phyloP scores from a whole-genome alignment of 768 basidiomycete genomes.

The Melanogaster broomeanus region DNA sequence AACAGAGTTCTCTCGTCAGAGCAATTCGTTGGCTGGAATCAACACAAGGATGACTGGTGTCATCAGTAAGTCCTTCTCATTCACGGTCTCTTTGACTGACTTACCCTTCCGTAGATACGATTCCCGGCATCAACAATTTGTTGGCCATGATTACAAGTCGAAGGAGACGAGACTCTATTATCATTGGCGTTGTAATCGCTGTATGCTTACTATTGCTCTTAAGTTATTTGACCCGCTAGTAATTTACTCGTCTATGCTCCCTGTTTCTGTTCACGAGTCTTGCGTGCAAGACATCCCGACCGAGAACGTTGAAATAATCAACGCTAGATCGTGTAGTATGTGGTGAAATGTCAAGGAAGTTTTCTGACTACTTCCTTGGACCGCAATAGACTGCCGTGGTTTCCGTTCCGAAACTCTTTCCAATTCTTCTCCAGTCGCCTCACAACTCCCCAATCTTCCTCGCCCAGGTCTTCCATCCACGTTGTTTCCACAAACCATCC shows the following conservation, averaged over 20 bases:
- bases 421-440: slow-evolving; percentile 72
- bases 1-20: slow-evolving; percentile 86
- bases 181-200: slow-evolving; percentile 88
- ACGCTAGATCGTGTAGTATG: not conserved
- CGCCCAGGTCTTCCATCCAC: slow-evolving; percentile 44
- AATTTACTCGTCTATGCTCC: not conserved
- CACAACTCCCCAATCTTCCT: slow-evolving; percentile 61
- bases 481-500: slow-evolving; percentile 73
- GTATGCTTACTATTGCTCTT: slow-evolving; percentile 68
- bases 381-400: slow-evolving; percentile 32
- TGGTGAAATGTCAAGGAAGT: not conserved
- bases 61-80: slow-evolving; percentile 54
- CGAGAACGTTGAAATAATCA: too few relatives aligned
- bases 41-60: slow-evolving; percentile 84
- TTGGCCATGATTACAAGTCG: slow-evolving; percentile 92
- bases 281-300: not conserved
- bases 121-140: slow-evolving; percentile 94
- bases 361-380: not conserved
- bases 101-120: slow-evolving; percentile 54
- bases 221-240: slow-evolving; percentile 44
- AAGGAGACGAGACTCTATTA: slow-evolving; percentile 85
- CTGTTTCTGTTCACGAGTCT: slow-evolving; percentile 1
- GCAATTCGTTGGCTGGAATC: slow-evolving; percentile 71
- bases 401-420: slow-evolving; percentile 54
- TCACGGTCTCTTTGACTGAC: not conserved